A percentile compares a stretch with the other conserved stretches of the same genome.
phyloP scores from a whole-genome alignment of 2,329 filamentous ascomycete species.

The Arthroderma sp. region DNA sequence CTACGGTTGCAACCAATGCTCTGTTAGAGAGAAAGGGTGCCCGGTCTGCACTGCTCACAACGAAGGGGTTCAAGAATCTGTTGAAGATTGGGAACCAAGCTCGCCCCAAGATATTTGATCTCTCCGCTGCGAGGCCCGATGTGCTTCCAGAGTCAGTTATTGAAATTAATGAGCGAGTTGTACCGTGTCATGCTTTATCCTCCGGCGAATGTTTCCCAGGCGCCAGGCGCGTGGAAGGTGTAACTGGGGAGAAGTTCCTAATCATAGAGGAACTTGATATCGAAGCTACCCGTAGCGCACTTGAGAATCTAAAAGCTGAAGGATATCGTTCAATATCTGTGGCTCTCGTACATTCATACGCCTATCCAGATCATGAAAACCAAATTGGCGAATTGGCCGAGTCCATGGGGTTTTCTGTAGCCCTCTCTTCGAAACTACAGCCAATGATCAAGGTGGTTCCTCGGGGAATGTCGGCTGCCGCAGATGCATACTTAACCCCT shows the following conservation, averaged over 20 bases:
- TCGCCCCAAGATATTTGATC: constrained; percentile 77
- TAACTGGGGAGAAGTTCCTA: constrained; percentile 29
- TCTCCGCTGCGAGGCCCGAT: constrained; percentile 76
- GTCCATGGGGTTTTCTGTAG: constrained; percentile 71
- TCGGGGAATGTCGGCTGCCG: constrained; percentile 61
- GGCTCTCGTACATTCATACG: constrained; percentile 85
- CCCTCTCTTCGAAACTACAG: constrained; percentile 67
- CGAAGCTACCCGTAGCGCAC: constrained; percentile 55
- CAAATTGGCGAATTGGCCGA: constrained; percentile 61
- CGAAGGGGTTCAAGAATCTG: constrained; percentile 76
- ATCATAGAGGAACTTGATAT: constrained; percentile 60
- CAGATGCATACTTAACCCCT: constrained; percentile 68
- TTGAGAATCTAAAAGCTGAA: constrained; percentile 42
- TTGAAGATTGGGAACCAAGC: constrained; percentile 83
- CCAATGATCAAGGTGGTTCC: constrained; percentile 78
- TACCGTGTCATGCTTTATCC: background rate
- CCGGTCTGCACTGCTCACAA: constrained; percentile 74
- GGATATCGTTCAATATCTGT: constrained; percentile 76
- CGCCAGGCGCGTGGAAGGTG: constrained; percentile 24
- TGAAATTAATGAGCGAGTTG: constrained; percentile 78
- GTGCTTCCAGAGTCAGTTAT: constrained; percentile 73
- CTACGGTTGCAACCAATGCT: constrained; percentile 87
- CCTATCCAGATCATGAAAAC: constrained; percentile 74
- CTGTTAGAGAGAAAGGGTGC: constrained; percentile 83
- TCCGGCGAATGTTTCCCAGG: background rate